Evolutionary conservation across 768 basidiomycete species (phyloP).

Genomic region (Lactarius psammicola): DNA sequence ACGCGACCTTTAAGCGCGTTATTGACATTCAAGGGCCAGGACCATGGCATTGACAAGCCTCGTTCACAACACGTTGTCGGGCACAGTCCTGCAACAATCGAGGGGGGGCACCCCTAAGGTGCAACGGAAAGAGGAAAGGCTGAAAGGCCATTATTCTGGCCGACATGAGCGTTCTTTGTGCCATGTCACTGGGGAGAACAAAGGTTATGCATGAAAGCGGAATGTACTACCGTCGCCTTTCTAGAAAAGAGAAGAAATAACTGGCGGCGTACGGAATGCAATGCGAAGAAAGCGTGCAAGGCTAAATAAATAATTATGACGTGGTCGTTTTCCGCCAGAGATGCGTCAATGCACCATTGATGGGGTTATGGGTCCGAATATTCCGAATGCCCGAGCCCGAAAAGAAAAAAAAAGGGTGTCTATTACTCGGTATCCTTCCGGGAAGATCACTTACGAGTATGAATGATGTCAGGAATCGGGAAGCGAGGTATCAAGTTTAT

Average conservation of each 20-base stretch:
- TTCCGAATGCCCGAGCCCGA: conserved; percentile 9
- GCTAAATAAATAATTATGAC: conserved; percentile 15
- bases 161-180: conserved; percentile 8
- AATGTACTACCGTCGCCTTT: not conserved
- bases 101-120: conserved; percentile 11
- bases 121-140: conserved; percentile 2
- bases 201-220: conserved; percentile 7
- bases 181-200: conserved; percentile 10
- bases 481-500: conserved; percentile 2
- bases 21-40: conserved; percentile 7
- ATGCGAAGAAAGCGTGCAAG: conserved; percentile 12
- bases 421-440: not conserved
- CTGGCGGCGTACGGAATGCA: not conserved
- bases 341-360: not conserved
- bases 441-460: not conserved
- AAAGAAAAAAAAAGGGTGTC: not conserved
- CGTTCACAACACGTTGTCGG: conserved; percentile 26
- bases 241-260: conserved; percentile 6
- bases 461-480: conserved; percentile 12
- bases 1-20: not conserved
- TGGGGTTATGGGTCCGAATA: conserved; percentile 8
- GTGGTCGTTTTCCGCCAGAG: conserved; percentile 12
- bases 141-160: not conserved
- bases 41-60: conserved; percentile 19
- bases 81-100: not conserved